Evolutionary conservation across 495 filamentous ascomycete genomes (phyloP).

Genomic region (Penicillium roqueforti): DNA sequence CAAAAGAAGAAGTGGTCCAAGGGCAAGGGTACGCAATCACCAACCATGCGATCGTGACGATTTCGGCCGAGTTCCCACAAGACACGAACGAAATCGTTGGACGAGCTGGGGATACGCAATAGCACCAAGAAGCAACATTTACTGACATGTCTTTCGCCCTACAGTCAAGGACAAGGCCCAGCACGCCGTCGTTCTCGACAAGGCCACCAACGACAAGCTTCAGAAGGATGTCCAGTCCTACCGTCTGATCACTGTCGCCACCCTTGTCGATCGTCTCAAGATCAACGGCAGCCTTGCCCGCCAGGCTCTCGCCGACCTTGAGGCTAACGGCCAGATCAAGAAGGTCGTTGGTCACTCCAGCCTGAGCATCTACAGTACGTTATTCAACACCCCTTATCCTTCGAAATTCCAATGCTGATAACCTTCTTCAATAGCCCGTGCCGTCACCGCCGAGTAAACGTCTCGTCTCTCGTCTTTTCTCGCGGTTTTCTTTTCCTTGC

Average conservation of each 20-base stretch:
- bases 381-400: background rate
- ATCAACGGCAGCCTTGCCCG: constrained; percentile 98
- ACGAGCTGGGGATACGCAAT: constrained; percentile 18
- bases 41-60: constrained; percentile 27
- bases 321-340: constrained; percentile 98
- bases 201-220: constrained; percentile 60
- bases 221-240: constrained; percentile 99
- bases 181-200: constrained; percentile 81
- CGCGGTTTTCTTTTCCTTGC: constrained; percentile 38
- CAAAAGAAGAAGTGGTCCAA: constrained; percentile 99
- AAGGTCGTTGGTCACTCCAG: constrained; percentile 95
- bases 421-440: constrained; percentile 36
- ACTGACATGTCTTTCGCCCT: constrained; percentile 28
- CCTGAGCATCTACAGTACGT: constrained; percentile 92
- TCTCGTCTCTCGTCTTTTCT: constrained; percentile 35
- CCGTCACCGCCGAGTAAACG: constrained; percentile 50
- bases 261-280: constrained; percentile 98
- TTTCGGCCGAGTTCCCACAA: constrained; percentile 15
- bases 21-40: constrained; percentile 77
- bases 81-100: constrained; percentile 12
- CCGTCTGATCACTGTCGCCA: constrained; percentile 97
- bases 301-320: constrained; percentile 82
- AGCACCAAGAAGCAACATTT: constrained; percentile 2
- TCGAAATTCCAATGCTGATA: constrained; percentile 15
- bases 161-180: constrained; percentile 99